These are phyloP conservation scores for Calophaca sinica DNA, from an alignment of 306 rosid species.

Conservation along the genomic window DNA sequence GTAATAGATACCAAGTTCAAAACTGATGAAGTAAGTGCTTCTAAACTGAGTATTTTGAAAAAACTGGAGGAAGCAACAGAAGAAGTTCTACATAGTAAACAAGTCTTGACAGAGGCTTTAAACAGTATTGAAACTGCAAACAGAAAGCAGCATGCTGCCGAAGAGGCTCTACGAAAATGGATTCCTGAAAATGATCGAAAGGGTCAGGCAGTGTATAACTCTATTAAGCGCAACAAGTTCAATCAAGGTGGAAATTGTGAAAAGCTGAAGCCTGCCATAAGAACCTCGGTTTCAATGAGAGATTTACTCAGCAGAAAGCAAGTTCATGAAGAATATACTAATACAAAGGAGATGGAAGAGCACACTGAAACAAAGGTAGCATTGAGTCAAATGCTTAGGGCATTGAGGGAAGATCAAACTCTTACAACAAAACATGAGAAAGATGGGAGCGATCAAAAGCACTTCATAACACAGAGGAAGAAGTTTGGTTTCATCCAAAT, in stretches of 20 bases:
- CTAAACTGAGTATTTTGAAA: slow-evolving; percentile 60
- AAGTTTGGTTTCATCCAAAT: slow-evolving; percentile 89
- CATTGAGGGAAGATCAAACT: slow-evolving; percentile 71
- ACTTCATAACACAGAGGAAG: slow-evolving; percentile 64
- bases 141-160: slow-evolving; percentile 73
- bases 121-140: slow-evolving; percentile 80
- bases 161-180: slow-evolving; percentile 80
- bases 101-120: slow-evolving; percentile 77
- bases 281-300: slow-evolving; percentile 79
- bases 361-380: slow-evolving; percentile 73
- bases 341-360: slow-evolving; percentile 57
- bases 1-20: slow-evolving; percentile 60
- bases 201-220: slow-evolving; percentile 47
- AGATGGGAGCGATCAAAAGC: slow-evolving; percentile 63
- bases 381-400: slow-evolving; percentile 90
- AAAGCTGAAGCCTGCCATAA: slow-evolving; percentile 60
- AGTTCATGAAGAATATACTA: slow-evolving; percentile 58
- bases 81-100: slow-evolving; percentile 74
- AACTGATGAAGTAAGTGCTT: slow-evolving; percentile 62
- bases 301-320: slow-evolving; percentile 89
- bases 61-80: slow-evolving; percentile 84
- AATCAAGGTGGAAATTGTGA: slow-evolving; percentile 48
- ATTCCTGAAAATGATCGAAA: slow-evolving; percentile 60
- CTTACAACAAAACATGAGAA: slow-evolving; percentile 65
- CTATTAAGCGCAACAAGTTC: slow-evolving; percentile 53